Base-by-base conservation (phyloP, 2,329 filamentous ascomycete genomes). In the Alternaria brassicicola region DNA sequence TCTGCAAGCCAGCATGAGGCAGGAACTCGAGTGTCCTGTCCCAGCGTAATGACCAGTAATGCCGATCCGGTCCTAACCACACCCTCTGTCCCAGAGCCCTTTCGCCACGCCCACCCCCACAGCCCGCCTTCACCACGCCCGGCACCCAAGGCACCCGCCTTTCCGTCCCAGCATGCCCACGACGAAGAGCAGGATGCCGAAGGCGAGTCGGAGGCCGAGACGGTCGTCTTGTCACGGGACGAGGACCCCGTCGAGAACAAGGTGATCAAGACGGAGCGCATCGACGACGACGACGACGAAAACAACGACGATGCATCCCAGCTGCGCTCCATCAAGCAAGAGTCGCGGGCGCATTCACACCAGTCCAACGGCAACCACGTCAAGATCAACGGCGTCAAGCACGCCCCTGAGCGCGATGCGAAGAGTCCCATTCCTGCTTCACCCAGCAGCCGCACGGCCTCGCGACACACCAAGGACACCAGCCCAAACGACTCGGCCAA, bases 171-270 rank as follows among this genome's bases (percentile, higher is more conserved):
- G 39, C 69, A 76, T 60, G 72, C 67, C 64, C 58, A 71, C 61
- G 59, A 67, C 54, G 49, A 26, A 56, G 61, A 65, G 38, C 69
- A 72, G 43, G 75, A 78, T 57, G 77, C 73, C 31, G 73, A 76
- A 52, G 78, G 77, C 63, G 79, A 81, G 63, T 82, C 80, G 15
- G 81, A 83, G 70, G 81, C 81, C 50, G 81, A 83, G 71, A 83
- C 81, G 30, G 77, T 82, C 57, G 79, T 83, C 35, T 75, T 81
- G 47, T 61, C 67, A 47, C 75, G 78, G 30, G 76, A 79, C 60
- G 78, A 81, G 65, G 73, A 75, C 53, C 66, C 73, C 33, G 72
- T 75, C 53, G 73, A 76, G 61, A 75, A 73, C 61, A 77, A 77
- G 68, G 57, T 70, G 62, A 76, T 78, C 70, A 79, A 78, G 69